Evolutionary conservation across 225 moss, liverwort and hornwort species (phyloP), one percentile per base, ranked within the genome.

Genomic region (Physcomitrium patens): DNA sequence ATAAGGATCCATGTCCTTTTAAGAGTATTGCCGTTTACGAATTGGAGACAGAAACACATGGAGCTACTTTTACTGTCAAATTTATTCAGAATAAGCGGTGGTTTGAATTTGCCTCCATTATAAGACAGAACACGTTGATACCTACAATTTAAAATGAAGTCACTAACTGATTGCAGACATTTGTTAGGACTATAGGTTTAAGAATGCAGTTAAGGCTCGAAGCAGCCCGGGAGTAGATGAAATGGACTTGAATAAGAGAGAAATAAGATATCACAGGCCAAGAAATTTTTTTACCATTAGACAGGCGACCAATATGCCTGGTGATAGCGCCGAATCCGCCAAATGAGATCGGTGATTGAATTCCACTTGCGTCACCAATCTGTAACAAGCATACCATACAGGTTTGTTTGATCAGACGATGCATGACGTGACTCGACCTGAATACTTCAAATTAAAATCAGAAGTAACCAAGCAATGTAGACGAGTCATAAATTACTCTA

Each of bases 321-420:
- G 95, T 91, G 10, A 93, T 81, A 17, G 95, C 93, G 54, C 89
- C 93, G 81, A 99, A 99, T 54, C 99, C 99, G 44, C 99, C 95
- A 63, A 99, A 99, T 42, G 99, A 99, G 60, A 99, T 85, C 15
- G 99, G 99, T 26, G 99, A 99, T 42, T 99, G 99, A 54, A 99
- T 95, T 19, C 99, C 99, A 84, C 95, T 99, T 4, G 99, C 99
- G 60, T 99, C 99, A 10, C 99, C 99, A 19, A 99, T 77, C 95
- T 99, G 89, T 82, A 80, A 55, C 42, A 37, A 37, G 31, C 5
- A 37, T 7, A 37, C 16, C 59, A 5, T 72, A 49, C 44, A 12
- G 10, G 1, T 28, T 15, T 12, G 16, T 41, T 42, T 55, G 16
- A 41, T 42, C 46, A 57, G 50, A 42, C 50, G 31, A 37, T 37